These are phyloP conservation scores for Spizellomyces sp. DNA, from an alignment of 192 early-diverging fungal species.

Conservation along the genomic window DNA sequence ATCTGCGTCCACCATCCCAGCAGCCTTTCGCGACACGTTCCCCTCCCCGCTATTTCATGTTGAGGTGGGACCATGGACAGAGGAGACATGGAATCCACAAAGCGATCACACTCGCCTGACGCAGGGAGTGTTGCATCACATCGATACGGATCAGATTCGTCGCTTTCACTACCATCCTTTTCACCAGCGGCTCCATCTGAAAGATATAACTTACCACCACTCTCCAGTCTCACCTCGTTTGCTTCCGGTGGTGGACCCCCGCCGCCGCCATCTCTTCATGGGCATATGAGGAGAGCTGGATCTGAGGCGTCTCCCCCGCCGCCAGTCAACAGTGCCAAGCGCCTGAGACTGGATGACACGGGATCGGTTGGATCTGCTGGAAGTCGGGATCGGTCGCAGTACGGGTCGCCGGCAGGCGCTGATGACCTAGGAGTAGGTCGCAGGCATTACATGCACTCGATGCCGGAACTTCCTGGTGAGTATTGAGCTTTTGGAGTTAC, in stretches of 20 bases:
- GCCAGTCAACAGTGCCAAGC: slow-evolving; percentile 3
- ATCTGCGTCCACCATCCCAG: no score
- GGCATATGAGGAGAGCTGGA: not conserved
- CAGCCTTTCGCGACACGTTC: no score
- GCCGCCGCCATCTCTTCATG: slow-evolving; percentile 9
- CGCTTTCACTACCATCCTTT: slow-evolving; percentile 11
- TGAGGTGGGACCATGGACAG: no score
- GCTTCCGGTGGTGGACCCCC: not conserved
- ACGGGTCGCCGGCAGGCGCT: not conserved
- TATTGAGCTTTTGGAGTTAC: not conserved
- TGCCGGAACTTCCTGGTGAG: slow-evolving; percentile 25
- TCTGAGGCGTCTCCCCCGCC: not conserved
- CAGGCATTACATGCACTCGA: slow-evolving; percentile 14
- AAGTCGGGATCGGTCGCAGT: not conserved
- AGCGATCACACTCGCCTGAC: no score
- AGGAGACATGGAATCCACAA: no score
- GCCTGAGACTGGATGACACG: slow-evolving; percentile 21
- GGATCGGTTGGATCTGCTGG: not conserved
- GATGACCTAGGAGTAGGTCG: not conserved
- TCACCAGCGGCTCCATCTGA: slow-evolving; percentile 18
- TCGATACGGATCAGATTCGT: slow-evolving; percentile 1
- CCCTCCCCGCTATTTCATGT: no score
- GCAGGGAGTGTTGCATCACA: no score
- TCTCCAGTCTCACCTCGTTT: slow-evolving; percentile 19
- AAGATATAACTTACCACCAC: slow-evolving; percentile 24